Evolutionary conservation across 192 early-diverging fungal genomes (phyloP).

Genomic region (Mortierella claussenii): DNA sequence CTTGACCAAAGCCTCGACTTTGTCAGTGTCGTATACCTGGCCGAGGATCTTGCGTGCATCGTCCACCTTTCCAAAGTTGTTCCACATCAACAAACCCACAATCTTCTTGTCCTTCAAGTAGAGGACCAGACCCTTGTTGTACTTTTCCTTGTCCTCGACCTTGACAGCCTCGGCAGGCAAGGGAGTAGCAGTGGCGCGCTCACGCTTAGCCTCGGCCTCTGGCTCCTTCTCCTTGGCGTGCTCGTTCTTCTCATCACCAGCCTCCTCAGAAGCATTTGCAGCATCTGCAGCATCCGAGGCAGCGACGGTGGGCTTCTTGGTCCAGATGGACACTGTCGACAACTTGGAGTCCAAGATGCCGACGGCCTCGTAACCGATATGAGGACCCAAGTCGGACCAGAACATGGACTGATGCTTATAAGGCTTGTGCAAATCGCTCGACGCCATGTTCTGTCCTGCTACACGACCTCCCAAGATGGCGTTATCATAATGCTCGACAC

Average conservation of each 20-base stretch:
- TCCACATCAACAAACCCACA: slow-evolving; percentile 69
- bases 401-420: slow-evolving; percentile 74
- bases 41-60: slow-evolving; percentile 68
- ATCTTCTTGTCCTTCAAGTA: slow-evolving; percentile 66
- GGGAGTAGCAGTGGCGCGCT: slow-evolving; percentile 41
- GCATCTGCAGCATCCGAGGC: slow-evolving; percentile 41
- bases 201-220: slow-evolving; percentile 32
- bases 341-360: slow-evolving; percentile 66
- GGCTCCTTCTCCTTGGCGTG: slow-evolving; percentile 19
- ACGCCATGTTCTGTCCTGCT: slow-evolving; percentile 71
- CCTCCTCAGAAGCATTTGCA: slow-evolving; percentile 10
- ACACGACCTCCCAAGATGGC: slow-evolving; percentile 69
- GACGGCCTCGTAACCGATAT: slow-evolving; percentile 71
- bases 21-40: slow-evolving; percentile 44
- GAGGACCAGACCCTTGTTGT: slow-evolving; percentile 69
- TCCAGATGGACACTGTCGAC: slow-evolving; percentile 72
- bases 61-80: slow-evolving; percentile 70
- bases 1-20: slow-evolving; percentile 51
- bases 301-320: slow-evolving; percentile 52
- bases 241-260: slow-evolving; percentile 27
- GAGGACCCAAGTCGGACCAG: slow-evolving; percentile 71
- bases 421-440: slow-evolving; percentile 55
- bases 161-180: slow-evolving; percentile 46
- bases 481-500: slow-evolving; percentile 74
- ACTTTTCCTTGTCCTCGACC: slow-evolving; percentile 58